Conservation (phyloP, 805 yeast species). For the Starmerella apicola region DNA sequence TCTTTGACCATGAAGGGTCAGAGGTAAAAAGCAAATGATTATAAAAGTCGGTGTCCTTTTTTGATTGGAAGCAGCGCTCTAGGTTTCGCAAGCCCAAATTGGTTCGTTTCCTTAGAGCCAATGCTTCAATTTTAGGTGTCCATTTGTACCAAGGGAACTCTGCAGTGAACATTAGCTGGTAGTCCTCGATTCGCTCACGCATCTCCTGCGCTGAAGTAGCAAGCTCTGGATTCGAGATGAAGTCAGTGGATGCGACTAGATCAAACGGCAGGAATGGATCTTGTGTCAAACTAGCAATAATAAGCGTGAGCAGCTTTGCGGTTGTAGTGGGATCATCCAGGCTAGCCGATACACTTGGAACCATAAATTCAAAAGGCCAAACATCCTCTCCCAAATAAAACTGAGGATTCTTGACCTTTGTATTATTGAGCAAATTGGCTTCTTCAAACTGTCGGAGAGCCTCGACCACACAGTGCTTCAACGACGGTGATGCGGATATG, state of each 20-base stretch:
- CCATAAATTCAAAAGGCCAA: conserved; percentile 3
- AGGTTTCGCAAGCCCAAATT: conserved; percentile 7
- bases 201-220: neutral
- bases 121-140: conserved; percentile 6
- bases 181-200: conserved; percentile 2
- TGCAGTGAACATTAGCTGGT: conserved; percentile 4
- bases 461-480: conserved; percentile 1
- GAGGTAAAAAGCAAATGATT: conserved; percentile 3
- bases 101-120: conserved; percentile 6
- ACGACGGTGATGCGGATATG: conserved; percentile 10
- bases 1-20: neutral
- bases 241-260: conserved; percentile 1
- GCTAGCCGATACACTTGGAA: conserved; percentile 8
- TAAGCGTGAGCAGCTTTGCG: conserved; percentile 6
- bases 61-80: conserved; percentile 5
- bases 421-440: conserved; percentile 2
- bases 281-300: conserved; percentile 6
- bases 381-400: conserved; percentile 2
- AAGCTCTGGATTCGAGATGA: neutral
- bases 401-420: neutral
- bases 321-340: neutral
- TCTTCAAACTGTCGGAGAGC: conserved; percentile 7
- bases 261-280: conserved; percentile 11
- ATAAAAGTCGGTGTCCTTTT: neutral
- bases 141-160: conserved; percentile 19